Conservation (phyloP, 495 filamentous ascomycete species). For the Aspergillus coremiiformis region DNA sequence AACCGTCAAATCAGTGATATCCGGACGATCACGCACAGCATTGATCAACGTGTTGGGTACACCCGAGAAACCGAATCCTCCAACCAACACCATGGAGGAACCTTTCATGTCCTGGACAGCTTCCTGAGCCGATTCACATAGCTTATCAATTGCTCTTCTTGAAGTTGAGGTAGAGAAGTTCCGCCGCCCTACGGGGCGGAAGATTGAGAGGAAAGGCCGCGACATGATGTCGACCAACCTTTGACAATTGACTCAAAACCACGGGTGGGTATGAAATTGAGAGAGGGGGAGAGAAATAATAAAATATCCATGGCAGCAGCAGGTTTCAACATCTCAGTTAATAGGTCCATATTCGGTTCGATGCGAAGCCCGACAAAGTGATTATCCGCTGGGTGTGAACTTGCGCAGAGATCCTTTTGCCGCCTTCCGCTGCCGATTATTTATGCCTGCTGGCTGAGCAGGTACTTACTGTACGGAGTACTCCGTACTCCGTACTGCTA, state of each 20-base stretch:
- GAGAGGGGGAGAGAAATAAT: neutral
- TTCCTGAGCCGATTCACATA: conserved; percentile 60
- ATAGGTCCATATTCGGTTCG: conserved; percentile 13
- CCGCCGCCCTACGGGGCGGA: conserved; percentile 39
- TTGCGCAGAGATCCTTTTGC: conserved; percentile 5
- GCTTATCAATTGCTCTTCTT: conserved; percentile 66
- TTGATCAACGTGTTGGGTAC: conserved; percentile 80
- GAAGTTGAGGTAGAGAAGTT: conserved; percentile 58
- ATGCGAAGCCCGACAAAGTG: conserved; percentile 16
- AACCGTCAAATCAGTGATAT: conserved; percentile 67
- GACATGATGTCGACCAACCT: conserved; percentile 19
- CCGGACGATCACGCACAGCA: conserved; percentile 61
- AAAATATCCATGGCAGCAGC: neutral
- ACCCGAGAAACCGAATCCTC: conserved; percentile 80
- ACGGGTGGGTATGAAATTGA: conserved; percentile 3
- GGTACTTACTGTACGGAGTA: too few species aligned
- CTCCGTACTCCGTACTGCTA: too few species aligned
- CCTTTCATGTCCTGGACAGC: conserved; percentile 70
- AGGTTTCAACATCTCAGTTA: neutral
- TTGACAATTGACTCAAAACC: neutral
- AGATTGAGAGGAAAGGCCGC: conserved; percentile 25
- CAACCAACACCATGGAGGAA: conserved; percentile 62
- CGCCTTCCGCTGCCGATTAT: conserved; percentile 17
- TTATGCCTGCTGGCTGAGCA: too few species aligned
- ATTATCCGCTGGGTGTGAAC: conserved; percentile 21